Evolutionary conservation across 371 early-diverging fungal genomes (phyloP), one percentile per base, ranked within the genome.

Genomic region (Coemansia sp.): DNA sequence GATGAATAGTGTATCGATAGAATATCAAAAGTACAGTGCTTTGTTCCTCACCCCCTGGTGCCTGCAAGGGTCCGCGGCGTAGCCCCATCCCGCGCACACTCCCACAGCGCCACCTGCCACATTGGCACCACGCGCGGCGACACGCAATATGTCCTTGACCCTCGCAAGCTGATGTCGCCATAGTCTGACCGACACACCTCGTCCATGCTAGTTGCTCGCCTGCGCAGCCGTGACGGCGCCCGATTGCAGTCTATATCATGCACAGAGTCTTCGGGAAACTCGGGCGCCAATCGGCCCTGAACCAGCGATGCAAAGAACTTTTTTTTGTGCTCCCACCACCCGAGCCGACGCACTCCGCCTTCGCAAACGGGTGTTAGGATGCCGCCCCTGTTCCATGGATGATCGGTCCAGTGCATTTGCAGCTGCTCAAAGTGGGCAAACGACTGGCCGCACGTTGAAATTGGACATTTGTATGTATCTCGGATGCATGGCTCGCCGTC

Each of bases 331-430:
- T 72, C 69, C 73, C 73, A 72, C 65, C 65, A 72, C 19, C 69
- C 69, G 21, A 72, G 61, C 61, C 73, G 12, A 2, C 73, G 59
- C 41, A 67, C 56, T 9, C 73, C 73, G 54, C 73, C 73, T 11
- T 61, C 69, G 36, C 69, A 68, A 2, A 72, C 73, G 8, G 73
- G 73, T 13, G 69, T 65, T 41, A 72, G 55, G 12, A 68, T 68
- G 4, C 73, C 73, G 51, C 73, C 69, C 15, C 73, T 64, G 46
- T 72, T 72, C 73, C 73, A 72, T 24, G 73, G 73, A 40, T 72
- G 73, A 36, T 63, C 61, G 11, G 63, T 68, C 73, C 73, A 72
- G 60, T 72, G 73, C 51, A 9, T 23, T 53, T 72, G 73, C 58
- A 72, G 53, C 32, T 60, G 54, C 65, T 60, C 73, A 17, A 72